phyloP scores from a whole-genome alignment of 1,284 basidiomycete species.

The Laetiporus sulphureus region DNA sequence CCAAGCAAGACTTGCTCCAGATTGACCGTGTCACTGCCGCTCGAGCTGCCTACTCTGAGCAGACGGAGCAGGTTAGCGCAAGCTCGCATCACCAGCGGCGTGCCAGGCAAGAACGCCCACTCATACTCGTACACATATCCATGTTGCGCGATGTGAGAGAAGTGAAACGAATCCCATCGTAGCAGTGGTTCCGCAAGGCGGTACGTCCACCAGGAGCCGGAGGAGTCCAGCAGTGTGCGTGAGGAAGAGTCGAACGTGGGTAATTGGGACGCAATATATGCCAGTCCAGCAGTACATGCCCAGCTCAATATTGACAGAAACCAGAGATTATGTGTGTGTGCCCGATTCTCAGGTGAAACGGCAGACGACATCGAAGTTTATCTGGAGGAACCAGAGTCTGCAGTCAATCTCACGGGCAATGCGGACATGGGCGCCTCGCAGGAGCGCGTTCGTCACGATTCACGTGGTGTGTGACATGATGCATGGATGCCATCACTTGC shows the following conservation, averaged over 20 bases:
- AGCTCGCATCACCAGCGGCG: constrained; percentile 48
- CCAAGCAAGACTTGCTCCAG: constrained; percentile 27
- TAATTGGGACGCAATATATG: constrained; percentile 25
- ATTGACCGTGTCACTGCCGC: not conserved
- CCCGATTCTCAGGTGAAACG: no score
- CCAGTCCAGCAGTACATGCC: constrained; percentile 12
- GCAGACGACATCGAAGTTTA: no score
- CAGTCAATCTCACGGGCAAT: no score
- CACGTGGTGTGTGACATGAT: no score
- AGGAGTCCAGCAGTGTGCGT: constrained; percentile 22
- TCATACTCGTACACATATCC: constrained; percentile 78
- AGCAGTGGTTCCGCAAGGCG: constrained; percentile 33
- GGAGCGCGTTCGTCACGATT: no score
- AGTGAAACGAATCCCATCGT: constrained; percentile 93
- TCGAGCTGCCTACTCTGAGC: not conserved
- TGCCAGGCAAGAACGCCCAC: constrained; percentile 84
- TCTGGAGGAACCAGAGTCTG: no score
- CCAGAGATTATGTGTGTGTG: constrained; percentile 1
- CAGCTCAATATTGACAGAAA: not conserved
- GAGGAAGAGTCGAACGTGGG: constrained; percentile 43
- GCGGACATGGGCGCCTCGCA: no score
- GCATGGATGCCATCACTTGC: no score
- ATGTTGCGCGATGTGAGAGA: constrained; percentile 55
- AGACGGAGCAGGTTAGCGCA: constrained; percentile 22
- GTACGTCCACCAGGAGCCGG: constrained; percentile 9